Evolutionary conservation across 805 yeast genomes (phyloP), one percentile per base, ranked within the genome.

Genomic region (Starmerella ratchasimensis): DNA sequence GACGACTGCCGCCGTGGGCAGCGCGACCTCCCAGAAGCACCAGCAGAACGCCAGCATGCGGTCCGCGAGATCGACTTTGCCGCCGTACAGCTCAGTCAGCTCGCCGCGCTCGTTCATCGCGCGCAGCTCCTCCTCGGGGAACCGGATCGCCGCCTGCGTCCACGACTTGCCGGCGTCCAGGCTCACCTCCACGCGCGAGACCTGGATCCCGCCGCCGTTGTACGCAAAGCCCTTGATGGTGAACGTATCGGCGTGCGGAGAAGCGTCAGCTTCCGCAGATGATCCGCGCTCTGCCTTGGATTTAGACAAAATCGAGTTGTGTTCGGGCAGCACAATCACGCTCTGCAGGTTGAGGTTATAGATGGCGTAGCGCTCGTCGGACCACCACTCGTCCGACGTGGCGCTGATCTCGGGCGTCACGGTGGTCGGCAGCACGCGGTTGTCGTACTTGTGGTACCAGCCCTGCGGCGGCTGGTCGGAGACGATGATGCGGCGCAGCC

Each of bases 391-490:
- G 23, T 58, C 56, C 26, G 57, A 50, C 18, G 41, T 41, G 29
- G 53, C 51, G 20, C 55, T 52, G 51, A 53, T 51, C 36, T 60
- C 62, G 10, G 62, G 61, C 3, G 59, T 50, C 4, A 59, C 57
- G 47, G 53, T 49, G 2, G 63, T 60, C 4, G 64, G 63, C 9
- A 60, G 37, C 3, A 60, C 63, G 34, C 56, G 51, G 36, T 60
- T 60, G 39, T 59, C 64, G 34, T 51, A 58, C 34, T 49, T 56
- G 40, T 60, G 64, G 37, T 60, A 60, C 58, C 59, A 59, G 37
- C 60, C 59, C 14, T 48, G 52, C 0, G 62, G 57, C 3, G 62
- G 63, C 10, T 20, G 34, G 18, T 57, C 61, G 11, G 58, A 45
- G 16, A 60, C 42, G 13, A 55, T 34, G 10, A 60, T 40, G 32